Evolutionary conservation across 257 asterid species (phyloP), one percentile per base, ranked within the genome.

Genomic region (Jaltomata sinuosa): DNA sequence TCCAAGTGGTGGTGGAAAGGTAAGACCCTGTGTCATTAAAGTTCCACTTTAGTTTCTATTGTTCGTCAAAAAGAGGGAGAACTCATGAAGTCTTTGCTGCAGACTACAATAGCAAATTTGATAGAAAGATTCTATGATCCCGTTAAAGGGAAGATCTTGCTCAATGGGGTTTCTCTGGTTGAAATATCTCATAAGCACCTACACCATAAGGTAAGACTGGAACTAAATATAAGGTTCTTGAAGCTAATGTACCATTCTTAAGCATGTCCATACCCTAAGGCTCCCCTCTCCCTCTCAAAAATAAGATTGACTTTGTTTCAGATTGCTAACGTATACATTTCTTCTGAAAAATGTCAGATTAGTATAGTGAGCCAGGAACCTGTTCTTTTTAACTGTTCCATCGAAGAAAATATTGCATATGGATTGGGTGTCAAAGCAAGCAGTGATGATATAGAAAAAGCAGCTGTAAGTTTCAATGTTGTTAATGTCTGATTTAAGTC

Each of bases 1-100:
- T 86, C 98, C 98, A 79, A 95, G 98, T 87, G 98, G 98, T 62
- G 97, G 97, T 79, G 98, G 97, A 85, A 95, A 95, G 97, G 98
- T 93, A 91, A 32, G 69, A 15, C 29, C 78, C 79, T 15, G 5
- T 32, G 16, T 15, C 81, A 64, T 34, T 83, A 69, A 57, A 84
- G 31, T 29, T 85, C 42, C 65, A 40, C 29, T 45, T 0, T 12
- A 71, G 82, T 77, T 77, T 77, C 62, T 10, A 19, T 47, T 15
- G 61, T 77, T 77, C 8, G 15, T 77, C 16, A 49, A 49, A 50
- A 65, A 11, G 69, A 27, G 59, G 29, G 52, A 11, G 32, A 29
- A 59, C 52, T 65, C 45, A 49, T 77, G 62, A 74, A 77, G 69
- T 11, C 62, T 85, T 80, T 83, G 80, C 69, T 90, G 90, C 93